phyloP scores from a whole-genome alignment of 2,329 filamentous ascomycete genomes.

The Scedosporium apiospermum region DNA sequence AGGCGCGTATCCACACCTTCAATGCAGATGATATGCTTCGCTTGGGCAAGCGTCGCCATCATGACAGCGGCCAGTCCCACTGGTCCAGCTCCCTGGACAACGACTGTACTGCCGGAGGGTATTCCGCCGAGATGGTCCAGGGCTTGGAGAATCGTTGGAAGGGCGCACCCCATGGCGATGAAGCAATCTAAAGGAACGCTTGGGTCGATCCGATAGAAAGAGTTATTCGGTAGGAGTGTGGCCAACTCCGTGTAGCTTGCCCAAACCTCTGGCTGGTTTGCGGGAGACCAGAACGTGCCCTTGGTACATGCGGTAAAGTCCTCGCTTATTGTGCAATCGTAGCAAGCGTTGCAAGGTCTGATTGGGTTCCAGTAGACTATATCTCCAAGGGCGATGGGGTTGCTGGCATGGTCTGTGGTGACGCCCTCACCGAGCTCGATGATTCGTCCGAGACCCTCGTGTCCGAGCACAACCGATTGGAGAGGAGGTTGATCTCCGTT shows the following conservation, averaged over 20 bases:
- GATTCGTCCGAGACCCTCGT: slow-evolving; percentile 1
- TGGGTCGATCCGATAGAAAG: not conserved
- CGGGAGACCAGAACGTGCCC: slow-evolving; percentile 4
- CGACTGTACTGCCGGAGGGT: not conserved
- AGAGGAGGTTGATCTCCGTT: not conserved
- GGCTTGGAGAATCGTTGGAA: slow-evolving; percentile 4
- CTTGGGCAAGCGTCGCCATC: not conserved
- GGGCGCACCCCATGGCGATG: slow-evolving; percentile 2
- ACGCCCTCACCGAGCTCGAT: slow-evolving; percentile 2
- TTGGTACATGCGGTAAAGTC: slow-evolving; percentile 1
- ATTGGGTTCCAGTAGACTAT: slow-evolving; percentile 5
- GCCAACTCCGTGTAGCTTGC: slow-evolving; percentile 2
- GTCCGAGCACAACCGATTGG: slow-evolving; percentile 1
- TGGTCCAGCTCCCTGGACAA: slow-evolving; percentile 4
- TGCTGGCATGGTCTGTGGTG: slow-evolving; percentile 1
- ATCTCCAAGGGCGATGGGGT: not conserved
- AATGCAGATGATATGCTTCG: not conserved
- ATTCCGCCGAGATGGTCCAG: slow-evolving; percentile 1
- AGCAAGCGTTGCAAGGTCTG: slow-evolving; percentile 2
- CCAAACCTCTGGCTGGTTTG: not conserved
- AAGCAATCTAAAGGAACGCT: slow-evolving; percentile 1
- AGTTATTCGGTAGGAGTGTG: slow-evolving; percentile 1
- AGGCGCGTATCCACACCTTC: not conserved
- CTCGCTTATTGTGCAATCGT: slow-evolving; percentile 2
- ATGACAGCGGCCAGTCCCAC: slow-evolving; percentile 4